A percentile compares a stretch with the other conserved stretches of the same genome.
phyloP scores from a whole-genome alignment of 1,139 yeast genomes.

The Wickerhamiella pararugosa region DNA sequence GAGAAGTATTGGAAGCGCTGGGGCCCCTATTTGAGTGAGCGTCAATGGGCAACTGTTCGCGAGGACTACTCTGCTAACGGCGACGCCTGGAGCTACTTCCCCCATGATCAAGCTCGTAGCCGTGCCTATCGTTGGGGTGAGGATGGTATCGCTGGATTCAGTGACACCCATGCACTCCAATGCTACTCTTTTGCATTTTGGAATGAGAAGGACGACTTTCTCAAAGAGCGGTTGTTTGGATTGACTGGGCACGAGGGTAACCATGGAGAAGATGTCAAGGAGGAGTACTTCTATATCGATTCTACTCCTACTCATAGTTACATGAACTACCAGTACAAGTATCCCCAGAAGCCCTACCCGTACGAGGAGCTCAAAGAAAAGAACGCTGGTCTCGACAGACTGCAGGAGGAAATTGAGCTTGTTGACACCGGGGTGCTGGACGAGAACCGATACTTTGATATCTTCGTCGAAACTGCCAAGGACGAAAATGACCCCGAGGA shows the following conservation, averaged over 20 bases:
- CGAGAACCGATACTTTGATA: constrained; percentile 75
- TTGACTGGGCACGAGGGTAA: constrained; percentile 88
- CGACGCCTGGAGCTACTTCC: constrained; percentile 86
- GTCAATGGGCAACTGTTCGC: constrained; percentile 91
- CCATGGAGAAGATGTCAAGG: constrained; percentile 93
- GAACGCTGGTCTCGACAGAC: constrained; percentile 49
- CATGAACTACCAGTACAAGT: constrained; percentile 85
- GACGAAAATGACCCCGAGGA: constrained; percentile 72
- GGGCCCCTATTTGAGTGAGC: constrained; percentile 87
- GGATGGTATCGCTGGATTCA: constrained; percentile 87
- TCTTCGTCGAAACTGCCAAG: constrained; percentile 84
- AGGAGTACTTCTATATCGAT: constrained; percentile 71
- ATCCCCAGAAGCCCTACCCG: constrained; percentile 77
- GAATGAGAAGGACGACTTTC: constrained; percentile 78
- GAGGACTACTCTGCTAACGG: constrained; percentile 80
- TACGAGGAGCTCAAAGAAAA: constrained; percentile 61
- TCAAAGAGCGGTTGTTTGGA: constrained; percentile 82
- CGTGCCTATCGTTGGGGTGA: constrained; percentile 94
- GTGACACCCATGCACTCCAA: constrained; percentile 69
- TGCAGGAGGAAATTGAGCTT: constrained; percentile 57
- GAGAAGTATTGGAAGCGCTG: constrained; percentile 62
- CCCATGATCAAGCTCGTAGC: constrained; percentile 73
- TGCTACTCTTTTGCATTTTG: constrained; percentile 74
- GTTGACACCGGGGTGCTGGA: constrained; percentile 64
- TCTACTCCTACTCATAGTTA: constrained; percentile 90